Evolutionary conservation across 805 yeast species (phyloP).

Genomic region (Kuraishia borneana): DNA sequence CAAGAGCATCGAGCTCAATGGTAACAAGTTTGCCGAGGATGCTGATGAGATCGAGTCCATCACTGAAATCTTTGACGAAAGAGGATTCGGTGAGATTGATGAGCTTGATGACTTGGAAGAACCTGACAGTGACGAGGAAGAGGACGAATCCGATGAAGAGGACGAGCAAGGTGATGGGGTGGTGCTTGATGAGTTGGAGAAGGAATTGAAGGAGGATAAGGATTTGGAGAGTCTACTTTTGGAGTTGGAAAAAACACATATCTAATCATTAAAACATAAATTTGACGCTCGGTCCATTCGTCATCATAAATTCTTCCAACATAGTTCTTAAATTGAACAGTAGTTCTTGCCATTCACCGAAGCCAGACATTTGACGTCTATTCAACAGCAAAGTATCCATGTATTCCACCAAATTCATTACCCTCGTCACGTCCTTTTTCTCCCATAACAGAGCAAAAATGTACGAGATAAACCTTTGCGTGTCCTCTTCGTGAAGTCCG

Average conservation of each 20-base stretch:
- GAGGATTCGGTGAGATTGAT: constrained; percentile 77
- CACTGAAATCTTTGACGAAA: constrained; percentile 48
- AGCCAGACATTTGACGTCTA: neutral
- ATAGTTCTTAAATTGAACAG: neutral
- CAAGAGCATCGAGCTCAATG: constrained; percentile 72
- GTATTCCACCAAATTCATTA: neutral
- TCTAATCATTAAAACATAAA: constrained; percentile 12
- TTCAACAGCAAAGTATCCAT: neutral
- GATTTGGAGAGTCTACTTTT: constrained; percentile 48
- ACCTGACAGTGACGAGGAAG: constrained; percentile 56
- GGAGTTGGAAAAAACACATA: constrained; percentile 44
- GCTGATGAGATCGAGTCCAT: constrained; percentile 56
- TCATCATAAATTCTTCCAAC: neutral
- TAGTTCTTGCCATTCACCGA: neutral
- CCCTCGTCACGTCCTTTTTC: neutral
- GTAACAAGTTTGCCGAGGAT: constrained; percentile 89
- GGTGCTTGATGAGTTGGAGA: constrained; percentile 34
- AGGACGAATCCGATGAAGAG: constrained; percentile 44
- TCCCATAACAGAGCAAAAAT: neutral
- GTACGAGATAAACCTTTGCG: neutral
- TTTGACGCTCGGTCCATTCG: neutral
- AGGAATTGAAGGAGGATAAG: constrained; percentile 33
- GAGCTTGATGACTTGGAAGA: constrained; percentile 95
- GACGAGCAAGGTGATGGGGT: constrained; percentile 40
- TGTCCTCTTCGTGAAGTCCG: neutral